A percentile compares a stretch with the other conserved stretches of the same genome.
Evolutionary conservation across 768 basidiomycete genomes (phyloP).

Genomic region (Coprinopsis sp.): DNA sequence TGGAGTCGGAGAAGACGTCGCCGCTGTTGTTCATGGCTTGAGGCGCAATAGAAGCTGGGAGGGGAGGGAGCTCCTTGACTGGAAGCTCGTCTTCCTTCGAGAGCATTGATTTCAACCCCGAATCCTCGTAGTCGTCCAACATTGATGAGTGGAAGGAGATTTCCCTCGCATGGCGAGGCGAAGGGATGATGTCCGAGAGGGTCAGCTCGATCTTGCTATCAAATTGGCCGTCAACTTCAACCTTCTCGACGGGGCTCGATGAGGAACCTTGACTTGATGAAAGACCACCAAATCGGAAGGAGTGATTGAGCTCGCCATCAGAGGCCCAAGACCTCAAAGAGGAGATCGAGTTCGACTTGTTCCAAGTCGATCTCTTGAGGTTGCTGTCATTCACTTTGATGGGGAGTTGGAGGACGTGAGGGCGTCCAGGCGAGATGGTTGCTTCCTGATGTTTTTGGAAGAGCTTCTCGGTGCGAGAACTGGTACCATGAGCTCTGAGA

Average conservation of each 20-base stretch:
- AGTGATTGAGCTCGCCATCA: slow-evolving; percentile 61
- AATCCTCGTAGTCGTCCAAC: slow-evolving; percentile 42
- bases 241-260: slow-evolving; percentile 19
- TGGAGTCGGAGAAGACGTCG: too few relatives aligned
- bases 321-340: slow-evolving; percentile 42
- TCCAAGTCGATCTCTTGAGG: not conserved
- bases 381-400: not conserved
- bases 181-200: slow-evolving; percentile 73
- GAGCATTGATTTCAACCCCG: slow-evolving; percentile 51
- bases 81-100: slow-evolving; percentile 40
- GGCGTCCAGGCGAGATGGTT: too few relatives aligned
- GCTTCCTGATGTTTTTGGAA: too few relatives aligned
- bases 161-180: slow-evolving; percentile 46
- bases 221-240: not conserved
- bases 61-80: too few relatives aligned
- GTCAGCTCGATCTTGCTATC: slow-evolving; percentile 38
- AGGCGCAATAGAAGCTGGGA: not conserved
- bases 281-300: slow-evolving; percentile 71
- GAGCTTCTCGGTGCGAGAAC: too few relatives aligned
- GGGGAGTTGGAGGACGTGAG: not conserved
- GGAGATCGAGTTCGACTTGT: slow-evolving; percentile 8
- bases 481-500: too few relatives aligned
- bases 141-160: slow-evolving; percentile 41
- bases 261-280: slow-evolving; percentile 12
- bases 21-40: slow-evolving; percentile 23